Percentiles rank a stretch among this genome's conserved stretches.
phyloP scores from a whole-genome alignment of 2,329 filamentous ascomycete genomes.

The Diaporthe aspalathi region DNA sequence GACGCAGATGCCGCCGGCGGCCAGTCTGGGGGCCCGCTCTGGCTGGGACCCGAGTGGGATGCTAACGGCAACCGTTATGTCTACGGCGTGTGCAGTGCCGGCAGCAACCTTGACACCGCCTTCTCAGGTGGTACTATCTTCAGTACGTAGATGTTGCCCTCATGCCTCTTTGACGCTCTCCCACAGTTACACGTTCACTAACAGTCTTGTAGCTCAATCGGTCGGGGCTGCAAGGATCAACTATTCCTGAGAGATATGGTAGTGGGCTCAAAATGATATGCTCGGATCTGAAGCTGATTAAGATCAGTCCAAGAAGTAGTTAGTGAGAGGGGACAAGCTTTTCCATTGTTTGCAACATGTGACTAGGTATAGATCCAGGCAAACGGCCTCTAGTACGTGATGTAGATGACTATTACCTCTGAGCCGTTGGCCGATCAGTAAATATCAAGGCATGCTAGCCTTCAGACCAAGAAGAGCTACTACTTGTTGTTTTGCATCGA shows the following conservation, averaged over 20 bases:
- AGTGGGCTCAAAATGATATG: background rate
- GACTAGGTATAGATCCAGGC: no score
- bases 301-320: background rate
- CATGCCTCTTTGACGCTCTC: background rate
- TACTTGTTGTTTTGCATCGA: no score
- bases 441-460: no score
- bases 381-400: no score
- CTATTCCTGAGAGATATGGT: background rate
- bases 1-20: background rate
- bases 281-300: background rate
- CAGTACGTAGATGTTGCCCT: background rate
- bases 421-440: no score
- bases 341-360: background rate
- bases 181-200: background rate
- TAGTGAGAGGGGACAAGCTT: background rate
- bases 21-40: background rate
- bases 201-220: background rate
- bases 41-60: constrained; percentile 11
- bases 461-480: no score
- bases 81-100: background rate
- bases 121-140: background rate
- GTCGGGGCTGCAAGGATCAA: background rate
- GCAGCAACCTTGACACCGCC: background rate
- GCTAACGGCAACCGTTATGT: constrained; percentile 1
- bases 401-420: no score